Evolutionary conservation across 2,329 filamentous ascomycete species (phyloP).

Genomic region (Seiridium unicorne): DNA sequence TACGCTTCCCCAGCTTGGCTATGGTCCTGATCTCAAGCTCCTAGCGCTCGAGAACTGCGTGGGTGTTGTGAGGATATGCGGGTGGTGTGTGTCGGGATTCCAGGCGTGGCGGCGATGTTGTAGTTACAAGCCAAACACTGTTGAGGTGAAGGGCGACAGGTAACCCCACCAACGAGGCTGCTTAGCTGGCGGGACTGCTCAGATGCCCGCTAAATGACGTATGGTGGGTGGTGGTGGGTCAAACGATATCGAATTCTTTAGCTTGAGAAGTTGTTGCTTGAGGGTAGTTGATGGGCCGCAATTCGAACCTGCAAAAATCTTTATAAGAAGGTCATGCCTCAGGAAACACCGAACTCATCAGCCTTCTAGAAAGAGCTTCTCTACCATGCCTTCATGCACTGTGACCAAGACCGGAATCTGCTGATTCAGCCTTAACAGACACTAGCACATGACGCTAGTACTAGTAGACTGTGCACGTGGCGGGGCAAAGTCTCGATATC

Average conservation of each 20-base stretch:
- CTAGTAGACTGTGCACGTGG: background rate
- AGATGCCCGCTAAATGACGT: conserved; percentile 4
- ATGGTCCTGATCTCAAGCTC: conserved; percentile 16
- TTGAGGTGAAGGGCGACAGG: background rate
- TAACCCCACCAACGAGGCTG: conserved; percentile 8
- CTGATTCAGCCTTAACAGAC: conserved; percentile 1
- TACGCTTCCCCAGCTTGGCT: conserved; percentile 66
- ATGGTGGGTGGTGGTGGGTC: background rate
- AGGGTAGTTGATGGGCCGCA: no score
- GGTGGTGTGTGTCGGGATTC: background rate
- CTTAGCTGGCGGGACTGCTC: background rate
- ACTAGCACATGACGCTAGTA: background rate
- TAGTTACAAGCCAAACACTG: no score
- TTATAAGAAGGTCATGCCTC: background rate
- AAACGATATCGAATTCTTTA: no score
- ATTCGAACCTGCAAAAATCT: no score
- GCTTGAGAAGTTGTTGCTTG: no score
- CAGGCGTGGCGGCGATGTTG: background rate
- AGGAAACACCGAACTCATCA: background rate
- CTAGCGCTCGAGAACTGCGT: conserved; percentile 14
- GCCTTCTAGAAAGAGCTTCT: background rate
- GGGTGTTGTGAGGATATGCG: background rate
- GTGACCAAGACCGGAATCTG: background rate
- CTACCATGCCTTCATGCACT: background rate
- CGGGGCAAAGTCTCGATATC: background rate